Conservation (phyloP, 2,329 filamentous ascomycete species). For the Fusarium sororula region DNA sequence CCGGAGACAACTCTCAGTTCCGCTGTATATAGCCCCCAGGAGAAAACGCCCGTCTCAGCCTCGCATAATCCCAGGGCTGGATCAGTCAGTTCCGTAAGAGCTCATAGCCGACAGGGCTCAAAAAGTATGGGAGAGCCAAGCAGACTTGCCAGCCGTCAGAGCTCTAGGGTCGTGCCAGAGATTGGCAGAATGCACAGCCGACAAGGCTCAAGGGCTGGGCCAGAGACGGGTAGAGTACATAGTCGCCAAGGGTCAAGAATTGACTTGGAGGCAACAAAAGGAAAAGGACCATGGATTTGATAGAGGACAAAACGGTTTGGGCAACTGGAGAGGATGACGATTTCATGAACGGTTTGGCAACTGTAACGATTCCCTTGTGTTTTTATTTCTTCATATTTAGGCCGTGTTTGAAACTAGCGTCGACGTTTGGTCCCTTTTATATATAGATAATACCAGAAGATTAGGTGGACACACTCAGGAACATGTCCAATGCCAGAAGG, state of each 20-base stretch:
- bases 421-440: slow-evolving; percentile 5
- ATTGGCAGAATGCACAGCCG: slow-evolving; percentile 26
- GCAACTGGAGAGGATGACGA: slow-evolving; percentile 11
- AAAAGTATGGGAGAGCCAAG: slow-evolving; percentile 11
- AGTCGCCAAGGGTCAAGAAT: slow-evolving; percentile 17
- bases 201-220: slow-evolving; percentile 12
- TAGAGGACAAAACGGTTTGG: neutral
- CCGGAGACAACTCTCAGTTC: slow-evolving; percentile 57
- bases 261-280: slow-evolving; percentile 16
- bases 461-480: neutral
- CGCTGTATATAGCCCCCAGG: slow-evolving; percentile 60
- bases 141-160: slow-evolving; percentile 30
- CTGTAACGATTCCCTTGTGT: slow-evolving; percentile 23
- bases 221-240: slow-evolving; percentile 1
- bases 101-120: slow-evolving; percentile 31
- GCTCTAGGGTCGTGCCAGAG: slow-evolving; percentile 4
- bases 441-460: slow-evolving; percentile 18
- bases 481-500: neutral
- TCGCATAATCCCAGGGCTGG: slow-evolving; percentile 27
- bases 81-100: slow-evolving; percentile 28
- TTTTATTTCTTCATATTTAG: slow-evolving; percentile 8
- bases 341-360: slow-evolving; percentile 21
- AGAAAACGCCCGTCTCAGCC: slow-evolving; percentile 16
- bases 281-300: slow-evolving; percentile 35
- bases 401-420: slow-evolving; percentile 11